Conservation (phyloP, 108 stramenopile genomes). For the Nitzschia palea region DNA sequence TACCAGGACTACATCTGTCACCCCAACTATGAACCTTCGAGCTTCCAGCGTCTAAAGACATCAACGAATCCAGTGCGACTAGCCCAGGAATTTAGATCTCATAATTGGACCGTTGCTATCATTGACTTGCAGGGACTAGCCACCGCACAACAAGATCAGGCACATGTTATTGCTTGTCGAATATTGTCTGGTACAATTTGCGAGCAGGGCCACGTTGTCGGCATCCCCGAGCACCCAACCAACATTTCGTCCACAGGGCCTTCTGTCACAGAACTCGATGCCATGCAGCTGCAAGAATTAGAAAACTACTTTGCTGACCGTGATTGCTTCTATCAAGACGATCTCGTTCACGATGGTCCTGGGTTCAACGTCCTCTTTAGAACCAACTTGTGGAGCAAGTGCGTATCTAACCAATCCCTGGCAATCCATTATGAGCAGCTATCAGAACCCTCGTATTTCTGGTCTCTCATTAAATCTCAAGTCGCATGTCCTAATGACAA, state of each 20-base stretch:
- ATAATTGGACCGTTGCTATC: background rate
- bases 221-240: background rate
- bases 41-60: background rate
- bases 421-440: background rate
- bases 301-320: background rate
- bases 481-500: background rate
- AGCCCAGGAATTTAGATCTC: background rate
- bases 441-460: background rate
- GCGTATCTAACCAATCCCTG: background rate
- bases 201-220: background rate
- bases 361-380: background rate
- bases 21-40: background rate
- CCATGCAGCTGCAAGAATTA: slow-evolving; percentile 1
- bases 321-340: slow-evolving; percentile 8
- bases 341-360: background rate
- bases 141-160: background rate
- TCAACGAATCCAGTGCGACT: slow-evolving; percentile 1
- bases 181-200: background rate
- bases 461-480: background rate
- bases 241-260: background rate
- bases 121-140: background rate
- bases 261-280: background rate
- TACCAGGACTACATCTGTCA: slow-evolving; percentile 1
- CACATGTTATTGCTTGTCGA: background rate
- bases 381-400: background rate